Conservation (phyloP, 257 asterid species). For the Solanum rostratum region DNA sequence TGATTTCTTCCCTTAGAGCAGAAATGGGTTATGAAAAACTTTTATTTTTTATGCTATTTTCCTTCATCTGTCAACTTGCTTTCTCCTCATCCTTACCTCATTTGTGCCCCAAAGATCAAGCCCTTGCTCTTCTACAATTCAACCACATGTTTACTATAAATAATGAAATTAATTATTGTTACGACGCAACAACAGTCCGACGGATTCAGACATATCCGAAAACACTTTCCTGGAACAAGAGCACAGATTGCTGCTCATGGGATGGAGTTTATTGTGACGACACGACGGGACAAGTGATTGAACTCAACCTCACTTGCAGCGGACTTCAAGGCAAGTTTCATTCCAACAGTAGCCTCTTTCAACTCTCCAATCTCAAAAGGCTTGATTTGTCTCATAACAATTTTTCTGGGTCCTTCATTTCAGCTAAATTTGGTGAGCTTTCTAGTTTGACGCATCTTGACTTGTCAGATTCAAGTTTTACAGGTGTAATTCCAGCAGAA, state of each 20-base stretch:
- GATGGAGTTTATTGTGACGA: slow-evolving; percentile 8
- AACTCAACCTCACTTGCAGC: slow-evolving; percentile 8
- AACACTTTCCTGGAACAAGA: neutral
- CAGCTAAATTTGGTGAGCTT: slow-evolving; percentile 1
- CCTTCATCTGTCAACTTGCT: neutral
- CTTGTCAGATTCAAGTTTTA: slow-evolving; percentile 7
- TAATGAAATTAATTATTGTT: no score
- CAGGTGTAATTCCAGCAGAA: neutral
- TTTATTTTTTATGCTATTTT: neutral
- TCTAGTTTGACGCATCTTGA: slow-evolving; percentile 3
- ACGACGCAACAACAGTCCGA: no score
- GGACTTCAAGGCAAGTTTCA: slow-evolving; percentile 6
- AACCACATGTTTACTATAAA: neutral
- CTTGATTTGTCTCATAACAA: slow-evolving; percentile 9
- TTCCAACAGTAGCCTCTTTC: slow-evolving; percentile 6
- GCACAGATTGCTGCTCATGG: neutral
- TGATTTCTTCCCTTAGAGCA: neutral
- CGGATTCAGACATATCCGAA: neutral
- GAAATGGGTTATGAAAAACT: neutral
- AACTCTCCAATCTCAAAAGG: neutral
- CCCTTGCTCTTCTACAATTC: neutral
- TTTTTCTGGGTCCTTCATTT: neutral
- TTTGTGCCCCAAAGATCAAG: neutral
- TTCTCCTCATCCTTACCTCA: neutral
- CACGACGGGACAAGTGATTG: neutral